Percentiles rank a stretch among this genome's conserved stretches.
Evolutionary conservation across 75 land plant genomes (phyloP).

Genomic region (Cunninghamia lanceolata): DNA sequence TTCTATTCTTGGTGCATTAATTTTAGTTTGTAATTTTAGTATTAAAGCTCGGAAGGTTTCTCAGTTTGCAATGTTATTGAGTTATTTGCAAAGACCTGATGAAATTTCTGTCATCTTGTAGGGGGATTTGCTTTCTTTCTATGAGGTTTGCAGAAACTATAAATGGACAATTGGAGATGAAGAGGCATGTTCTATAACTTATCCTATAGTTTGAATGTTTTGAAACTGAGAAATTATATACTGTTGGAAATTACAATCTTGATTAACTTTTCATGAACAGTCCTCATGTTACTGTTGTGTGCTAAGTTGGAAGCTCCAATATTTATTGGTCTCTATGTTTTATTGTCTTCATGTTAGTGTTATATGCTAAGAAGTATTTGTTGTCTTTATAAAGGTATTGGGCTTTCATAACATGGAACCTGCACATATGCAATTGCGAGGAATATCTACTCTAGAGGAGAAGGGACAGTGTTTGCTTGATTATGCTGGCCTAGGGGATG

Average conservation of each 20-base stretch:
- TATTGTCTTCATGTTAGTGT: background rate
- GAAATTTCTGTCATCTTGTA: slow-evolving; percentile 13
- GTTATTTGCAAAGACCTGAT: background rate
- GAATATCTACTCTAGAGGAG: slow-evolving; percentile 3
- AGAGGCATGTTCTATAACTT: slow-evolving; percentile 38
- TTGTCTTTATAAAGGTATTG: background rate
- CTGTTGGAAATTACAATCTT: background rate
- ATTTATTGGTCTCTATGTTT: background rate
- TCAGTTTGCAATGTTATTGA: background rate
- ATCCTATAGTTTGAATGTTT: background rate
- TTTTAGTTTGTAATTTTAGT: background rate
- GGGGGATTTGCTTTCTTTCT: slow-evolving; percentile 87
- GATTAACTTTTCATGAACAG: background rate
- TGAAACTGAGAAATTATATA: background rate
- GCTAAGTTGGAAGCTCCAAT: background rate
- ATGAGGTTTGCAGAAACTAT: slow-evolving; percentile 78
- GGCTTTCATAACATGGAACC: background rate
- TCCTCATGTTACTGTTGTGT: background rate
- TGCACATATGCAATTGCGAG: background rate
- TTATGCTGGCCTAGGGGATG: background rate
- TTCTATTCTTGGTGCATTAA: background rate
- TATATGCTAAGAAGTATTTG: background rate
- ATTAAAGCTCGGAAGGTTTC: background rate
- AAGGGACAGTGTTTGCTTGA: slow-evolving; percentile 6
- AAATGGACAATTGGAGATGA: slow-evolving; percentile 78